Conservation (phyloP, 164 flowering plant species). For the Chloranthus sessilifolius region DNA sequence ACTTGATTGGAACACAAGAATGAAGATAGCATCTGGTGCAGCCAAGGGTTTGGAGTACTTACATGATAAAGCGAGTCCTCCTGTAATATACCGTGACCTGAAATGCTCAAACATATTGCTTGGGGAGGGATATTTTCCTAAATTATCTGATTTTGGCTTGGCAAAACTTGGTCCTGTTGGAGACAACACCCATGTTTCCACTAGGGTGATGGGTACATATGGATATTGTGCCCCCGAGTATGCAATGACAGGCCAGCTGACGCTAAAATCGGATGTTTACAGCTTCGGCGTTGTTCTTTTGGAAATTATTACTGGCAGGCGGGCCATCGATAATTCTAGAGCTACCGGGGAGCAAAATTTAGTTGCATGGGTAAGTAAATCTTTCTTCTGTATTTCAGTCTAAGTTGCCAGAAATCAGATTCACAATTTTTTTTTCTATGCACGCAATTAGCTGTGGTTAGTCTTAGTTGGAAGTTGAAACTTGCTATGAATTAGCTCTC, state of each 20-base stretch:
- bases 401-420: too few relatives aligned
- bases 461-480: too few relatives aligned
- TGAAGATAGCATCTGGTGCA: slow-evolving; percentile 84
- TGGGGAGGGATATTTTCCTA: slow-evolving; percentile 68
- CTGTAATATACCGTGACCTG: slow-evolving; percentile 81
- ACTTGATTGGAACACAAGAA: slow-evolving; percentile 80
- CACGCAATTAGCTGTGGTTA: too few relatives aligned
- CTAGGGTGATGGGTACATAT: slow-evolving; percentile 90
- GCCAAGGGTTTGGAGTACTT: slow-evolving; percentile 79
- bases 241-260: slow-evolving; percentile 89
- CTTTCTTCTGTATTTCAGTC: neutral
- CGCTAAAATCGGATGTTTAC: slow-evolving; percentile 76
- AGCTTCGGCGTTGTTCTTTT: slow-evolving; percentile 92
- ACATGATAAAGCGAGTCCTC: slow-evolving; percentile 66
- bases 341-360: slow-evolving; percentile 50
- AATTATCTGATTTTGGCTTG: slow-evolving; percentile 87
- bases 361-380: slow-evolving; percentile 75
- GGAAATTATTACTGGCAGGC: slow-evolving; percentile 81
- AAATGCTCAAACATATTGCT: slow-evolving; percentile 91
- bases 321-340: slow-evolving; percentile 61
- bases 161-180: slow-evolving; percentile 90
- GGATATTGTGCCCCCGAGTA: slow-evolving; percentile 93
- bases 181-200: slow-evolving; percentile 79
- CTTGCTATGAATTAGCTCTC: too few relatives aligned
- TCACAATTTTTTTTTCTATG: too few relatives aligned